phyloP scores from a whole-genome alignment of 1,139 yeast species.

The Hansenula lynferdii region DNA sequence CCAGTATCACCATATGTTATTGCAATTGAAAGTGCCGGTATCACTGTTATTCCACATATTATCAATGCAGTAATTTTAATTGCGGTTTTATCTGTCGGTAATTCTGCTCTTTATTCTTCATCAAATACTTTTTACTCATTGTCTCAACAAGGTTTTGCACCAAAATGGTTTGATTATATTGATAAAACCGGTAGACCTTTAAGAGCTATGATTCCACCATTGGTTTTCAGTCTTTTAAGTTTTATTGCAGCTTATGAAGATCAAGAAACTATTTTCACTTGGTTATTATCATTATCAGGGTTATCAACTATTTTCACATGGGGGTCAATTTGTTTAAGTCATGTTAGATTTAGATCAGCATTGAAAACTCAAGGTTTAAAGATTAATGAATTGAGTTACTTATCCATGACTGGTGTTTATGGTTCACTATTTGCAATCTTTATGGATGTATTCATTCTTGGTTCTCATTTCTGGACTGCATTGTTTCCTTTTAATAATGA shows the following conservation, averaged over 20 bases:
- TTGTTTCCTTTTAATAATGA: constrained; percentile 53
- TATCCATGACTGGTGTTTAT: constrained; percentile 53
- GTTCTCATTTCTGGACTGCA: constrained; percentile 73
- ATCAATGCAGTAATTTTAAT: constrained; percentile 69
- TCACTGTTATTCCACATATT: constrained; percentile 59
- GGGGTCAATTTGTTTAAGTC: constrained; percentile 70
- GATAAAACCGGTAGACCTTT: constrained; percentile 75
- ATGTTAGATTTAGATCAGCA: constrained; percentile 69
- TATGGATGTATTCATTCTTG: constrained; percentile 53
- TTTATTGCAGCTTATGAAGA: constrained; percentile 65
- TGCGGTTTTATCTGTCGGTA: constrained; percentile 68
- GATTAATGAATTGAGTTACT: constrained; percentile 55
- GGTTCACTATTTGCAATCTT: constrained; percentile 61
- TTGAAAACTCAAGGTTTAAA: constrained; percentile 53
- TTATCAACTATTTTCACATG: constrained; percentile 82
- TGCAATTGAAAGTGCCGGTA: constrained; percentile 54
- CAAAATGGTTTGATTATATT: constrained; percentile 65
- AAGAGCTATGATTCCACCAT: constrained; percentile 54
- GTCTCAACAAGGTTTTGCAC: constrained; percentile 80
- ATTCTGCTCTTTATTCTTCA: constrained; percentile 72
- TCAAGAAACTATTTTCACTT: constrained; percentile 59
- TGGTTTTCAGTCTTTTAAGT: constrained; percentile 58
- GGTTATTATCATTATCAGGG: constrained; percentile 81
- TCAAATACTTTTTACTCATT: constrained; percentile 80
- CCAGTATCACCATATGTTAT: constrained; percentile 75